Base-by-base conservation (phyloP, 1,284 basidiomycete genomes). In the Marasmius tenuissimus region DNA sequence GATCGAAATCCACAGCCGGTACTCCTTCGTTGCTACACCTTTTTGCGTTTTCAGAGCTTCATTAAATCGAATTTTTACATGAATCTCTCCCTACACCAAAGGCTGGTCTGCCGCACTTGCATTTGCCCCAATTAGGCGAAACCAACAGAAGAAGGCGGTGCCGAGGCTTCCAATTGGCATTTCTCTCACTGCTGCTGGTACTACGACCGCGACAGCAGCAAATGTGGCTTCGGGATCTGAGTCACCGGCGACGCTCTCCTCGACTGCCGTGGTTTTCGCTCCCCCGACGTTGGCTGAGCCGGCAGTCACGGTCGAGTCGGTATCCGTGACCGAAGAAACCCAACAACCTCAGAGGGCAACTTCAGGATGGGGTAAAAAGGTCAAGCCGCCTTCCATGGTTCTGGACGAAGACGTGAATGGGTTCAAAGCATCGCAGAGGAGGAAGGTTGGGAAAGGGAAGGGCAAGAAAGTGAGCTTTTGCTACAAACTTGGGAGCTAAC, bases 31-130 rank as follows among this genome's bases (percentile, higher is more conserved):
- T 78, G 71, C 72, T 76, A 71, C 73, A 70, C 71, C 68, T 71
- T 72, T 75, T 27, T 20, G 63, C 68, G 68, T 68, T 67, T 68
- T 63, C 74, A 76, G 72, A 76, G 67, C 71, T 72, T 72, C 64
- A 64, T 69, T 78, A 68, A 72, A 66, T 74, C 75, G 56, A 68
- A 73, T 63, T 61, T 60, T 67, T 66, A 68, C 67, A 69, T 65
- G 63, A 61, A 62, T 60, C 47, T 64, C 56, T 55, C 35, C 60
- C 37, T 50, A 52, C 61, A 62, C 66, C 65, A 65, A 78, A 91
- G 89, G 85, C 75, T 93, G 92, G 91, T 93, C 92, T 68, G 89
- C 92, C 64, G 85, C 91, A n/a, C 87, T 93, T 65, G 92, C 91
- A 10, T 93, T 93, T 68, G 92, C 92, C 16, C 92, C 91, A 51